phyloP scores from a whole-genome alignment of 306 rosid genomes.

The Rosa lucieae region DNA sequence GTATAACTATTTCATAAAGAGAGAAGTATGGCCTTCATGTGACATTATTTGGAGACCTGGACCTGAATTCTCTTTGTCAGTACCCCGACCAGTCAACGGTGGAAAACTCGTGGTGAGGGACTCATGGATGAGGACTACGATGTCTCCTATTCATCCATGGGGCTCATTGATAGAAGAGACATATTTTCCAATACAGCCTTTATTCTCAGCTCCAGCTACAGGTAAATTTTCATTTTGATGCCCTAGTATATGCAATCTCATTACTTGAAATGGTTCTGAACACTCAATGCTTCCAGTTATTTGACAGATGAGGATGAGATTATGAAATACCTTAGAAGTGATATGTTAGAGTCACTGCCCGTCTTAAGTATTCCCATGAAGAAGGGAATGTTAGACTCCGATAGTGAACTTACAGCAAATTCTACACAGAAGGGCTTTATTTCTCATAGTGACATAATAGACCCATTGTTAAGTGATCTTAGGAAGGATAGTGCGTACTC shows the following conservation, averaged over 20 bases:
- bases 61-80: conserved; percentile 80
- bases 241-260: conserved; percentile 29
- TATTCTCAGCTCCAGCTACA: conserved; percentile 39
- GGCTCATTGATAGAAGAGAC: conserved; percentile 65
- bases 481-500: conserved; percentile 42
- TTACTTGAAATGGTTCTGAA: conserved; percentile 75
- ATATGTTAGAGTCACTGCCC: conserved; percentile 37
- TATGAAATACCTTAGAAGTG: conserved; percentile 43
- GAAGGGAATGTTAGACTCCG: conserved; percentile 41
- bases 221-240: conserved; percentile 57
- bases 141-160: conserved; percentile 45
- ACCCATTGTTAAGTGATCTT: conserved; percentile 21
- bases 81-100: conserved; percentile 48
- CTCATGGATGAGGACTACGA: conserved; percentile 68
- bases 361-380: conserved; percentile 27
- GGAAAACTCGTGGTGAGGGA: conserved; percentile 63
- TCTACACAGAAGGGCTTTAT: conserved; percentile 32
- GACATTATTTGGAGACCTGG: conserved; percentile 86
- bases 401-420: conserved; percentile 36
- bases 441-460: conserved; percentile 28
- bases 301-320: conserved; percentile 83
- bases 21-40: conserved; percentile 50
- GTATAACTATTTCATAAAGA: conserved; percentile 82
- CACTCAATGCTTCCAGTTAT: conserved; percentile 98
- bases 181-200: conserved; percentile 52